Conservation (phyloP, 306 rosid genomes). For the Corylus americana region DNA sequence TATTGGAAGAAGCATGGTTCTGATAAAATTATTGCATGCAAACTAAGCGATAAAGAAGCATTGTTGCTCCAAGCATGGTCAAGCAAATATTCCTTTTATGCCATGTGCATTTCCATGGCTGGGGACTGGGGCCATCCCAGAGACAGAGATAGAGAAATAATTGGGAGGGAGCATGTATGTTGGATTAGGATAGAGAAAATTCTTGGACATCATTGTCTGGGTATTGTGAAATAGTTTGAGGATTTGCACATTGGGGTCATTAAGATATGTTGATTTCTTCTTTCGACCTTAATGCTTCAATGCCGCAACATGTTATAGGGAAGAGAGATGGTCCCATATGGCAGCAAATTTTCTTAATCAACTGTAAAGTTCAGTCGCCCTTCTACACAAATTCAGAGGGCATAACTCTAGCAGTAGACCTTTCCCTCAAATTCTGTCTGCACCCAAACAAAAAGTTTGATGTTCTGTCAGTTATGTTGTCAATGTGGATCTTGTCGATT, state of each 20-base stretch:
- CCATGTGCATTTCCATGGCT: not conserved
- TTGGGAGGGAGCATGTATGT: conserved; percentile 20
- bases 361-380: conserved; percentile 26
- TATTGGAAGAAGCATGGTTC: not conserved
- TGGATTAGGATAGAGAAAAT: conserved; percentile 19
- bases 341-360: conserved; percentile 26
- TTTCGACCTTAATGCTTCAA: conserved; percentile 8
- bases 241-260: not conserved
- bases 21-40: not conserved
- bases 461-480: conserved; percentile 40
- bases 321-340: conserved; percentile 38
- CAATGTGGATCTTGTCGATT: conserved; percentile 29
- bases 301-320: conserved; percentile 25
- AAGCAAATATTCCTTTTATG: not conserved
- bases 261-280: conserved; percentile 18
- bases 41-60: not conserved
- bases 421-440: conserved; percentile 26
- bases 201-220: conserved; percentile 3
- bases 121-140: not conserved
- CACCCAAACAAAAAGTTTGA: conserved; percentile 24
- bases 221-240: not conserved
- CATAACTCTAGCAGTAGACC: conserved; percentile 25
- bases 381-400: conserved; percentile 21
- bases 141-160: conserved; percentile 14
- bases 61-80: not conserved